These are phyloP conservation scores for Berberis thunbergii DNA, from an alignment of 164 flowering plant species.

Conservation along the genomic window DNA sequence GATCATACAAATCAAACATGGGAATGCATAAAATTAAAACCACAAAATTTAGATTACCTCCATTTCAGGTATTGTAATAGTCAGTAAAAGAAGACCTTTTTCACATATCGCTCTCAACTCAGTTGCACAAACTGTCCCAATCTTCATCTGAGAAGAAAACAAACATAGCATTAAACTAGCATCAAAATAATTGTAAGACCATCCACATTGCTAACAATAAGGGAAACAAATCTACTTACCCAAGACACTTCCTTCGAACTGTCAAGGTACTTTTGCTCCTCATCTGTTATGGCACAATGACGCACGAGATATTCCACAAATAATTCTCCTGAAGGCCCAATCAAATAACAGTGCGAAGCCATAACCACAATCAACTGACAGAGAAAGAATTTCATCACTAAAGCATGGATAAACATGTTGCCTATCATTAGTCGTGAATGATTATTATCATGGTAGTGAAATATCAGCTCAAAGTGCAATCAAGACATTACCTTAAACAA, in stretches of 20 bases:
- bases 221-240: conserved; percentile 19
- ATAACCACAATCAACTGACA: conserved; percentile 90
- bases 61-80: conserved; percentile 96
- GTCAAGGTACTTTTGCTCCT: conserved; percentile 29
- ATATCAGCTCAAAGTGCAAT: too few relatives aligned
- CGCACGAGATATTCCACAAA: conserved; percentile 91
- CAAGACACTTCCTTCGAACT: conserved; percentile 31
- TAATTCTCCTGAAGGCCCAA: conserved; percentile 81
- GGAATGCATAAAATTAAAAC: too few relatives aligned
- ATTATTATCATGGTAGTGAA: too few relatives aligned
- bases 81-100: conserved; percentile 82
- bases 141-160: conserved; percentile 44
- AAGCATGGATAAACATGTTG: background rate
- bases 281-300: conserved; percentile 62
- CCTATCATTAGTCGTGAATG: background rate
- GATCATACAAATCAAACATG: too few relatives aligned
- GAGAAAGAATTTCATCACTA: conserved; percentile 13
- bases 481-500: too few relatives aligned
- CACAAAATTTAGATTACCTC: conserved; percentile 44
- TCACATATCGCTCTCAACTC: conserved; percentile 69
- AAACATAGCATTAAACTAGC: background rate
- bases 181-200: background rate
- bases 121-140: conserved; percentile 36
- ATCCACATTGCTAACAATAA: background rate
- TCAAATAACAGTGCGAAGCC: conserved; percentile 98